phyloP scores from a whole-genome alignment of 129 eudicot species.

The Chrysanthemum makinoi region DNA sequence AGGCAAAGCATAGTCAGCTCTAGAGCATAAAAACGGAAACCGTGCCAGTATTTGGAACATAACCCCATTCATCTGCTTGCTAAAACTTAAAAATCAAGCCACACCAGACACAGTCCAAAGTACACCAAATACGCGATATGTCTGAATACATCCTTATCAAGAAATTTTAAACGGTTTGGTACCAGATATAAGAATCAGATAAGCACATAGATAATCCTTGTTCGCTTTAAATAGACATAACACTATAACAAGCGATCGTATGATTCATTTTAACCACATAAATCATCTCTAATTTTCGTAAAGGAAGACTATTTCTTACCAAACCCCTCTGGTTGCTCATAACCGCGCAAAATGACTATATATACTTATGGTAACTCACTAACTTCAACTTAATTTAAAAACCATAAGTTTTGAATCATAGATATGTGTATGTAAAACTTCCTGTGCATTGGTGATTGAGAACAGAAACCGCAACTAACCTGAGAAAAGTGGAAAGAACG shows the following conservation, averaged over 20 bases:
- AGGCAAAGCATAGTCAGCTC: neutral
- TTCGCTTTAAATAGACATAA: too few relatives aligned
- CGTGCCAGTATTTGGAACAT: neutral
- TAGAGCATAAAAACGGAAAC: slow-evolving; percentile 6
- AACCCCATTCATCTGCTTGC: neutral
- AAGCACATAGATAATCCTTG: too few relatives aligned
- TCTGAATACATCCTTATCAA: slow-evolving; percentile 1
- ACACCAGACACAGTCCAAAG: neutral
- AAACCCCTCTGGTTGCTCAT: neutral
- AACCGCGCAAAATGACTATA: neutral
- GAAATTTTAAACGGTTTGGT: neutral
- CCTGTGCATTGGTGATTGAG: neutral
- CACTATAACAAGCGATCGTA: neutral
- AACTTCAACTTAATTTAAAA: slow-evolving; percentile 8
- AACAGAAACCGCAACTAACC: slow-evolving; percentile 36
- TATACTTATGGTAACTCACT: neutral
- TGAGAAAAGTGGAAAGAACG: slow-evolving; percentile 77
- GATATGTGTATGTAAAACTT: neutral
- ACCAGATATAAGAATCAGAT: too few relatives aligned
- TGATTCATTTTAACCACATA: neutral
- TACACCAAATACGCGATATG: neutral
- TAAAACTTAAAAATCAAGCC: neutral
- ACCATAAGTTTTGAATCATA: neutral
- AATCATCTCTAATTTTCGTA: slow-evolving; percentile 3
- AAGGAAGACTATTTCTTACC: slow-evolving; percentile 6